Percentiles rank a stretch among this genome's conserved stretches.
Conservation (phyloP, 805 yeast genomes). For the Blastobotrys terrestris region DNA sequence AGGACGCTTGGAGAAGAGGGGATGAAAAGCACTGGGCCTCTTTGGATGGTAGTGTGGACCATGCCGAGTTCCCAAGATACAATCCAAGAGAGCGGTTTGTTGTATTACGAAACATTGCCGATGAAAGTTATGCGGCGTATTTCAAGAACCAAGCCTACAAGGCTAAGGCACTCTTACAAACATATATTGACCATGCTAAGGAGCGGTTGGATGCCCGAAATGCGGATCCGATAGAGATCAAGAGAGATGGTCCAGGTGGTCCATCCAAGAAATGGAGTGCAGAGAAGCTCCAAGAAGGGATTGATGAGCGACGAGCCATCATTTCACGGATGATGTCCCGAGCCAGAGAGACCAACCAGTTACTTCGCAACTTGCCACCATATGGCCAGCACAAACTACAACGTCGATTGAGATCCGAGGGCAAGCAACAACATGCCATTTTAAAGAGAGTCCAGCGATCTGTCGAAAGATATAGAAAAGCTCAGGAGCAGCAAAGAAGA, state of each 20-base stretch:
- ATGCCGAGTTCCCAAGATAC: constrained; percentile 17
- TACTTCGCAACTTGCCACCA: constrained; percentile 2
- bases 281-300: constrained; percentile 1
- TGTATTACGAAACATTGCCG: constrained; percentile 16
- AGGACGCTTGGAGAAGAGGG: constrained; percentile 81
- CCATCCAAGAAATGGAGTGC: constrained; percentile 6
- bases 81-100: constrained; percentile 22
- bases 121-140: not conserved
- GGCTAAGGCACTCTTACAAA: constrained; percentile 2
- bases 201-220: not conserved
- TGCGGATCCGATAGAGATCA: not conserved
- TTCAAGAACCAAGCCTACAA: not conserved
- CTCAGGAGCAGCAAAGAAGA: not conserved
- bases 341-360: constrained; percentile 1
- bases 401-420: constrained; percentile 5
- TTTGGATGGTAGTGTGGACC: constrained; percentile 11
- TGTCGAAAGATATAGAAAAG: constrained; percentile 6
- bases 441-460: constrained; percentile 5
- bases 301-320: not conserved
- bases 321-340: not conserved
- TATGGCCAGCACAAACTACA: constrained; percentile 4
- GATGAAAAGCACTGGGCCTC: constrained; percentile 64
- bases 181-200: not conserved
- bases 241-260: constrained; percentile 8
- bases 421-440: constrained; percentile 3